These are phyloP conservation scores for Metschnikowia gruessii DNA, from an alignment of 805 yeast species.

Conservation along the genomic window DNA sequence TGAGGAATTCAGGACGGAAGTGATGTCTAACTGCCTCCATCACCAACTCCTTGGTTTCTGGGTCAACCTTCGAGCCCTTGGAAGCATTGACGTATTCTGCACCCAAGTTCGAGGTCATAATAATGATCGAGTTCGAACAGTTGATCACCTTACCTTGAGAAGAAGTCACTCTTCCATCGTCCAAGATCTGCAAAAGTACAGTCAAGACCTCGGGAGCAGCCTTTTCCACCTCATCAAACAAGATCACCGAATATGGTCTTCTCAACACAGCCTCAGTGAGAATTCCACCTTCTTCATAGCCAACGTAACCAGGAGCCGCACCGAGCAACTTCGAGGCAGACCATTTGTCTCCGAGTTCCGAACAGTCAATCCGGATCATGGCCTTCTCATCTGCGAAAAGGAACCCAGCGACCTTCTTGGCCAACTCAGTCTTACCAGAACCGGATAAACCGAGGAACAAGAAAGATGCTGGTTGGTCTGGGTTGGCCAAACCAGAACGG, in stretches of 20 bases:
- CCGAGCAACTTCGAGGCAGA: conserved; percentile 93
- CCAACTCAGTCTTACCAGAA: conserved; percentile 97
- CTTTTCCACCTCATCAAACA: conserved; percentile 97
- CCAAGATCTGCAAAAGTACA: conserved; percentile 84
- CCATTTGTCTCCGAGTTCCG: conserved; percentile 93
- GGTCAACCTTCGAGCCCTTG: conserved; percentile 62
- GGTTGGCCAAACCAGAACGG: conserved; percentile 93
- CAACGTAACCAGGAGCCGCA: conserved; percentile 94
- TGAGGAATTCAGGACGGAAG: conserved; percentile 96
- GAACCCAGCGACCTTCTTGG: conserved; percentile 95
- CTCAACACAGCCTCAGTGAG: conserved; percentile 88
- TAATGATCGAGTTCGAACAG: conserved; percentile 87
- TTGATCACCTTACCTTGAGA: conserved; percentile 92
- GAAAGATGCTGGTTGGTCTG: conserved; percentile 95
- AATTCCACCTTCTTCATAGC: conserved; percentile 97
- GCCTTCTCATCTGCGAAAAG: conserved; percentile 94
- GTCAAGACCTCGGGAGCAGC: conserved; percentile 98
- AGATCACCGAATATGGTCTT: conserved; percentile 91
- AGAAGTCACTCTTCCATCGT: conserved; percentile 94
- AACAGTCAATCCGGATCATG: conserved; percentile 96
- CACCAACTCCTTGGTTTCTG: conserved; percentile 69
- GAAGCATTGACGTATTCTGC: conserved; percentile 79
- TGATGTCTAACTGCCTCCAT: conserved; percentile 82
- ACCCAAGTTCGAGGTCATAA: conserved; percentile 97
- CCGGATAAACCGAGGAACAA: conserved; percentile 93